These are phyloP conservation scores for Globisporangium mamillatum DNA, from an alignment of 352 stramenopile species.

Conservation along the genomic window DNA sequence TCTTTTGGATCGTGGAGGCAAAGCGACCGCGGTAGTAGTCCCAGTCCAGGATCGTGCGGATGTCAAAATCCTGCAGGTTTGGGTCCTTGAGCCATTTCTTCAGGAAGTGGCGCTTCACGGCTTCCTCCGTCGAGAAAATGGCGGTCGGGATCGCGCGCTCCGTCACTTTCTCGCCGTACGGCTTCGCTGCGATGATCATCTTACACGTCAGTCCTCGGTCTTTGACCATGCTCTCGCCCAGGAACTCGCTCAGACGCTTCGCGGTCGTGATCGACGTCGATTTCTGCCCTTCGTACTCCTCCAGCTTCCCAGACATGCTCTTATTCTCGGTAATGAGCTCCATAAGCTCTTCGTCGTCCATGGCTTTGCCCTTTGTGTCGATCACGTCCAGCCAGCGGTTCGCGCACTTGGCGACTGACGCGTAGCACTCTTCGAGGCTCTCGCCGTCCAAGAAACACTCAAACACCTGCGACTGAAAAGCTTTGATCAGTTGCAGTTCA, in stretches of 20 bases:
- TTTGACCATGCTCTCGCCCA: constrained; percentile 97
- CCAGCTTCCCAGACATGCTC: constrained; percentile 96
- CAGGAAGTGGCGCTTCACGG: constrained; percentile 95
- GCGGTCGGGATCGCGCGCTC: constrained; percentile 97
- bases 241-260: constrained; percentile 96
- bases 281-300: constrained; percentile 97
- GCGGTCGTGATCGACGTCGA: constrained; percentile 98
- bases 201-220: constrained; percentile 98
- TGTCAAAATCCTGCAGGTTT: constrained; percentile 90
- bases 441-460: constrained; percentile 95
- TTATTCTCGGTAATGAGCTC: constrained; percentile 99
- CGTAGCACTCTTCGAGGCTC: constrained; percentile 95
- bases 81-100: constrained; percentile 96
- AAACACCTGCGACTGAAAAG: constrained; percentile 98
- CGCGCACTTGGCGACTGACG: constrained; percentile 93
- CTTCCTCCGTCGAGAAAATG: constrained; percentile 97
- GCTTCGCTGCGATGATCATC: constrained; percentile 95
- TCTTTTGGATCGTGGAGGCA: constrained; percentile 96
- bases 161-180: constrained; percentile 94
- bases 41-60: constrained; percentile 97
- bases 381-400: constrained; percentile 99
- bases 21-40: constrained; percentile 95
- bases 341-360: constrained; percentile 97
- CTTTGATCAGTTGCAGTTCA: constrained; percentile 99
- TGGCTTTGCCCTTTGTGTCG: constrained; percentile 90